These are phyloP conservation scores for Didymella arachidicola DNA, from an alignment of 2,329 filamentous ascomycete species.

Conservation along the genomic window DNA sequence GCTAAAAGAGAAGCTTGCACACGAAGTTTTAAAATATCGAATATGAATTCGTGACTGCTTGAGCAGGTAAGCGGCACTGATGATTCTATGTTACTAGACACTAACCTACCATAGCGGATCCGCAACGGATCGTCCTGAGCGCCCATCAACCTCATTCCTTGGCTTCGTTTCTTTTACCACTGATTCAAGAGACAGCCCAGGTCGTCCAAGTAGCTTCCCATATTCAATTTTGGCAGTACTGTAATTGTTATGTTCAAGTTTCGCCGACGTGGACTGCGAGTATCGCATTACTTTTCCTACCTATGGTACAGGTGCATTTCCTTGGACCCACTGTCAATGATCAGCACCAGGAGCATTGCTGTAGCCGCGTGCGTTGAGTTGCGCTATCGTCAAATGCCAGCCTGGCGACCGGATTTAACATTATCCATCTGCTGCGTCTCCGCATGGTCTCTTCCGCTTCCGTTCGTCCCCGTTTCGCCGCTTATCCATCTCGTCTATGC, in stretches of 20 bases:
- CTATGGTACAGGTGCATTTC: too few relatives aligned
- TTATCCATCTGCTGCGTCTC: background rate
- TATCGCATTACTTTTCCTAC: background rate
- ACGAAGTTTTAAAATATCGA: too few relatives aligned
- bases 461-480: background rate
- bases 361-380: constrained; percentile 2
- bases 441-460: too few relatives aligned
- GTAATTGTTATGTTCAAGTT: background rate
- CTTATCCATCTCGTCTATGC: background rate
- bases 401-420: background rate
- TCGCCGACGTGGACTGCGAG: background rate
- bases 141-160: background rate
- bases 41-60: too few relatives aligned
- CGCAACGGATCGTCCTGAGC: too few relatives aligned
- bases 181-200: constrained; percentile 7
- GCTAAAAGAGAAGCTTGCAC: too few relatives aligned
- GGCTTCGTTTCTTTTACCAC: background rate
- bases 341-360: constrained; percentile 1
- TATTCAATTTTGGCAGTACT: background rate
- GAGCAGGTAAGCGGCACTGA: too few relatives aligned
- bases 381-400: constrained; percentile 1
- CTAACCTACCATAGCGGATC: too few relatives aligned
- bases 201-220: background rate
- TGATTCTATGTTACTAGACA: too few relatives aligned
- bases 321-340: constrained; percentile 5